phyloP scores from a whole-genome alignment of 2,329 filamentous ascomycete species.

The Aspergillus sergii region DNA sequence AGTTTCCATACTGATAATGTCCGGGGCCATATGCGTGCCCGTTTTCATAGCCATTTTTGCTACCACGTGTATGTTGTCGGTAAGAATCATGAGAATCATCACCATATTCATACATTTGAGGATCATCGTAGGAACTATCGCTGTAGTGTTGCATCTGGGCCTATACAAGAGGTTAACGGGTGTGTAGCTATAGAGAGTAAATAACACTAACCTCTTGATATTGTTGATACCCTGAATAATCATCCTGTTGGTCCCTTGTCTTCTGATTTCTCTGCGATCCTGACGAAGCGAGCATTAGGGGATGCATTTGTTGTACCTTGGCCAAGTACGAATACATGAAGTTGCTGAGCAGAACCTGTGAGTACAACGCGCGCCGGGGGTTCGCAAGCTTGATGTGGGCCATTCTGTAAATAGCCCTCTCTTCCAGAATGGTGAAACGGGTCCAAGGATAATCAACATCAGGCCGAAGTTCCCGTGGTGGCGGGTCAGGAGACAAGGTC shows the following conservation, averaged over 20 bases:
- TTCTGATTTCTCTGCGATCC: constrained; percentile 64
- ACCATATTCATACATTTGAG: constrained; percentile 56
- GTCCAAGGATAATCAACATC: constrained; percentile 97
- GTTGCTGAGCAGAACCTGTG: constrained; percentile 94
- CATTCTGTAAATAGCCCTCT: constrained; percentile 97
- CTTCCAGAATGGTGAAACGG: constrained; percentile 90
- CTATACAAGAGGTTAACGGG: constrained; percentile 12
- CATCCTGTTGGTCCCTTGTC: constrained; percentile 42
- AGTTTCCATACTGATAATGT: constrained; percentile 44
- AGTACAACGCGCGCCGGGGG: constrained; percentile 84
- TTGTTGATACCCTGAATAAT: constrained; percentile 49
- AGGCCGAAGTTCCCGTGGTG: constrained; percentile 71
- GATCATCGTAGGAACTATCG: constrained; percentile 52
- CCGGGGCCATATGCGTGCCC: constrained; percentile 38
- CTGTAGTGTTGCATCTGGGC: constrained; percentile 36
- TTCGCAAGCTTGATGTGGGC: constrained; percentile 99
- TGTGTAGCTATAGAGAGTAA: neutral
- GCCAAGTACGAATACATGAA: constrained; percentile 99
- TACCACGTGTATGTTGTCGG: constrained; percentile 40
- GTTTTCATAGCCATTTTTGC: constrained; percentile 43
- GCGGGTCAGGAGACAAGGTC: constrained; percentile 79
- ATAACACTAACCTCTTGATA: constrained; percentile 47
- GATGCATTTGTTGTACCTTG: constrained; percentile 98
- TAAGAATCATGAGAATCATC: constrained; percentile 44
- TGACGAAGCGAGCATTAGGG: constrained; percentile 85